phyloP scores from a whole-genome alignment of 1,139 yeast genomes.

The Magnusiomyces paraingens region DNA sequence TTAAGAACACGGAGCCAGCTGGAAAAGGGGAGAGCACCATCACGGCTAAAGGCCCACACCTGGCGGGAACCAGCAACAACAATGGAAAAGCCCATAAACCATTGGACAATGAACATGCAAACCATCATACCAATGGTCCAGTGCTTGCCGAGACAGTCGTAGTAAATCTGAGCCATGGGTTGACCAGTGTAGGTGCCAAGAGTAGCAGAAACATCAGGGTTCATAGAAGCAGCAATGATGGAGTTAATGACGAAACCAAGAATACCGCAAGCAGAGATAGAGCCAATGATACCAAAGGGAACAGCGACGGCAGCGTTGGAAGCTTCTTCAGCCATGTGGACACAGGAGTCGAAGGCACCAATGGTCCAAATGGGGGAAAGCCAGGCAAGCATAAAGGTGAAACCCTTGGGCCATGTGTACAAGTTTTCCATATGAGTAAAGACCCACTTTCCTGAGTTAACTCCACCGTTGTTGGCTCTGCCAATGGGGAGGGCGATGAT shows the following conservation, averaged over 20 bases:
- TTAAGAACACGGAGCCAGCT: constrained; percentile 46
- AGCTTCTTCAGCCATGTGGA: constrained; percentile 67
- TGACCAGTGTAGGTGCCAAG: constrained; percentile 27
- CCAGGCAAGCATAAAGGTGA: constrained; percentile 56
- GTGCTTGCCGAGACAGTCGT: constrained; percentile 57
- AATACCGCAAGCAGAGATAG: constrained; percentile 53
- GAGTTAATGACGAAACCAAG: constrained; percentile 55
- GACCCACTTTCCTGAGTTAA: constrained; percentile 38
- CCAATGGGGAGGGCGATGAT: constrained; percentile 54
- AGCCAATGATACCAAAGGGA: constrained; percentile 55
- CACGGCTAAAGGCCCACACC: constrained; percentile 83
- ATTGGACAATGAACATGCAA: constrained; percentile 29
- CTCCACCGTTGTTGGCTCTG: constrained; percentile 24
- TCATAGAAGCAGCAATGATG: constrained; percentile 50
- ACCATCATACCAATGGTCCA: constrained; percentile 48
- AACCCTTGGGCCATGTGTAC: constrained; percentile 59
- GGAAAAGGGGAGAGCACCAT: constrained; percentile 74
- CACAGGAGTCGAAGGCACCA: constrained; percentile 59
- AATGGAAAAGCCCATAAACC: constrained; percentile 59
- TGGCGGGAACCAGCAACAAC: constrained; percentile 83
- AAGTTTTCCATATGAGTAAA: constrained; percentile 52
- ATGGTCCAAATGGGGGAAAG: constrained; percentile 49
- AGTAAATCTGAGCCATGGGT: constrained; percentile 53
- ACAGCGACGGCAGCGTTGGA: constrained; percentile 57
- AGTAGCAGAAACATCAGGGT: constrained; percentile 43